Evolutionary conservation across 108 stramenopile species (phyloP), one percentile per base, ranked within the genome.

Genomic region (Cyclotella choctawhatcheeana): DNA sequence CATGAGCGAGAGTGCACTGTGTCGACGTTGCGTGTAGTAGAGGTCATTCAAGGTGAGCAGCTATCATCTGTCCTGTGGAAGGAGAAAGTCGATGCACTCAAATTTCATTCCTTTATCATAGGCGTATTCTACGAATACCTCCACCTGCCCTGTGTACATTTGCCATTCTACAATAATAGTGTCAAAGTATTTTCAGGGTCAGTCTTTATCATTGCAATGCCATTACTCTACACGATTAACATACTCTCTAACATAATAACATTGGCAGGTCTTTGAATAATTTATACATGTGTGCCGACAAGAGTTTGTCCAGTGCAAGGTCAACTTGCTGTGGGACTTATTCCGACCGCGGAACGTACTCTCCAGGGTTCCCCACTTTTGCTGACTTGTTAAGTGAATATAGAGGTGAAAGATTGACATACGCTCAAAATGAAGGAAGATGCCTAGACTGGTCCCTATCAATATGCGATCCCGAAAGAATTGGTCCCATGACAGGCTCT

Each of bases 121-220:
- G 40, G 70, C 4, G 59, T 85, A 10, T 87, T 62, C 37, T 90
- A 85, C 58, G 89, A 88, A 44, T 86, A 87, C 59, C 51, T 87
- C 0, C 86, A 50, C 29, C 40, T 37, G 14, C 76, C 87, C 1
- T 90, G 89, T 72, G 87, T 90, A 0, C 22, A 86, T 20, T 69
- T 81, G 44, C 77, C 85, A 2, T 88, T 85, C 26, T 86, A 76
- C 53, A 21, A 72, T 8, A 59, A 63, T 56, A 30, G 63, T n/a
- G 71, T 56, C 17, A 74, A 59, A 34, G 71, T 79, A 20, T 52
- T 58, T 59, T 2, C 65, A 24, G 66, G 66, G 31, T 64, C 29
- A 64, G 63, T 29, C n/a, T 40, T 40, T 7, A 29, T 56, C 20
- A 29, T 26, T 56, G 17, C n/a, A n/a, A n/a, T n/a, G 16, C n/a